A percentile compares a stretch with the other conserved stretches of the same genome.
phyloP scores from a whole-genome alignment of 495 filamentous ascomycete species.

The Penicilliopsis zonata region DNA sequence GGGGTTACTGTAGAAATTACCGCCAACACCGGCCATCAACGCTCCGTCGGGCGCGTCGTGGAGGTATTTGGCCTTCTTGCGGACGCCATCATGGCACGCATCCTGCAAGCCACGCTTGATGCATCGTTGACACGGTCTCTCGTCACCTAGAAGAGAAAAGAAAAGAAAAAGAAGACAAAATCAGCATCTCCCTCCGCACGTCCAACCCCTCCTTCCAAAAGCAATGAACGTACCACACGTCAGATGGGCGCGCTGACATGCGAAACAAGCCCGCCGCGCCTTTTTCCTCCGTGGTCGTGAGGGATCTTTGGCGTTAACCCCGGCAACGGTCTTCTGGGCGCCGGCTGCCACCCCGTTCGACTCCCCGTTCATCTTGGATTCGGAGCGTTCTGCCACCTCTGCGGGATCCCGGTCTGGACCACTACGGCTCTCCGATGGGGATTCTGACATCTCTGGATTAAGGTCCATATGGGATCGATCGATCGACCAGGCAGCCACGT shows the following conservation, averaged over 20 bases:
- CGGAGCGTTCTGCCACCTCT: conserved; percentile 38
- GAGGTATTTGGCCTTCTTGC: conserved; percentile 98
- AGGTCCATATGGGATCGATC: conserved; percentile 41
- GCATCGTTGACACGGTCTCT: conserved; percentile 86
- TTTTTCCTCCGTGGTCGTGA: conserved; percentile 86
- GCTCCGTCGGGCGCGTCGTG: conserved; percentile 85
- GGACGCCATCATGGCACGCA: conserved; percentile 85
- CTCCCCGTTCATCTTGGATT: conserved; percentile 44
- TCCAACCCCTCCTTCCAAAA: too few species aligned
- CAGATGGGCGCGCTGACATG: conserved; percentile 92
- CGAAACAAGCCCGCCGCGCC: conserved; percentile 87
- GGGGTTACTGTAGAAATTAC: conserved; percentile 33
- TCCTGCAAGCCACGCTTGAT: conserved; percentile 87
- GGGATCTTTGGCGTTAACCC: conserved; percentile 66
- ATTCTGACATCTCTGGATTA: conserved; percentile 32
- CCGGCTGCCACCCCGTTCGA: conserved; percentile 41
- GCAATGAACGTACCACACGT: conserved; percentile 77
- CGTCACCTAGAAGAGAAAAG: conserved; percentile 47
- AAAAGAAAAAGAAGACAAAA: conserved; percentile 6
- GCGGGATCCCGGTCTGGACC: conserved; percentile 36
- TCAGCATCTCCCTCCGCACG: not conserved
- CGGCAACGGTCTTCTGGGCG: conserved; percentile 41
- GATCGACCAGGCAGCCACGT: conserved; percentile 5
- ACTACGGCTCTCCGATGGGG: conserved; percentile 34
- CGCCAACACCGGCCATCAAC: conserved; percentile 46